Evolutionary conservation across 2,329 filamentous ascomycete species (phyloP).

Genomic region (Polytolypa hystricis): DNA sequence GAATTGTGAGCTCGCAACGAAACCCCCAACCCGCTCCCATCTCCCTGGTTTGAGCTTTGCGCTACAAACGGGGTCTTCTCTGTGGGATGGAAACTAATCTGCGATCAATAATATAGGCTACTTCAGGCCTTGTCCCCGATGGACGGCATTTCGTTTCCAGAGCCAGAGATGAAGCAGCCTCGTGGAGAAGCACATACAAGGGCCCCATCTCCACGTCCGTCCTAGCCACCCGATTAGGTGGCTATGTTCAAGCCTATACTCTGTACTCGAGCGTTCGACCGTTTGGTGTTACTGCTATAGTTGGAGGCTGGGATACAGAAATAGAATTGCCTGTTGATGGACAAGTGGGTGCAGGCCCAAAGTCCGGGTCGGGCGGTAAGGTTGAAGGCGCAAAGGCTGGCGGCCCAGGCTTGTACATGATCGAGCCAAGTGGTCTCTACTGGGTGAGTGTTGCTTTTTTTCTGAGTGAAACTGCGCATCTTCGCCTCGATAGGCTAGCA

Average conservation of each 20-base stretch:
- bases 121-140: conserved; percentile 87
- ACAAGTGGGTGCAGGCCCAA: conserved; percentile 73
- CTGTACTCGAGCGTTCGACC: conserved; percentile 94
- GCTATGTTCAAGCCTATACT: conserved; percentile 94
- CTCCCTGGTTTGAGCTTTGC: not conserved
- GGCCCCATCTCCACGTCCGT: conserved; percentile 80
- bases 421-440: conserved; percentile 92
- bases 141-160: conserved; percentile 90
- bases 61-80: conserved; percentile 4
- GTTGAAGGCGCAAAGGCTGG: conserved; percentile 64
- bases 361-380: conserved; percentile 73
- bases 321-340: conserved; percentile 76
- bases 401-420: conserved; percentile 94
- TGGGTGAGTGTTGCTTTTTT: conserved; percentile 48
- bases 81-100: not conserved
- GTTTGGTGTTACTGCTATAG: conserved; percentile 90
- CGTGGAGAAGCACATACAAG: conserved; percentile 91
- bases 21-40: conserved; percentile 2
- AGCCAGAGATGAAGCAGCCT: conserved; percentile 83
- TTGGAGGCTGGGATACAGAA: conserved; percentile 89
- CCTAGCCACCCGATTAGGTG: conserved; percentile 84
- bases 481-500: not conserved
- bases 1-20: conserved; percentile 55
- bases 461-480: not conserved
- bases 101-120: conserved; percentile 71